Evolutionary conservation across 495 filamentous ascomycete genomes (phyloP).

Genomic region (Xylaria castorea): DNA sequence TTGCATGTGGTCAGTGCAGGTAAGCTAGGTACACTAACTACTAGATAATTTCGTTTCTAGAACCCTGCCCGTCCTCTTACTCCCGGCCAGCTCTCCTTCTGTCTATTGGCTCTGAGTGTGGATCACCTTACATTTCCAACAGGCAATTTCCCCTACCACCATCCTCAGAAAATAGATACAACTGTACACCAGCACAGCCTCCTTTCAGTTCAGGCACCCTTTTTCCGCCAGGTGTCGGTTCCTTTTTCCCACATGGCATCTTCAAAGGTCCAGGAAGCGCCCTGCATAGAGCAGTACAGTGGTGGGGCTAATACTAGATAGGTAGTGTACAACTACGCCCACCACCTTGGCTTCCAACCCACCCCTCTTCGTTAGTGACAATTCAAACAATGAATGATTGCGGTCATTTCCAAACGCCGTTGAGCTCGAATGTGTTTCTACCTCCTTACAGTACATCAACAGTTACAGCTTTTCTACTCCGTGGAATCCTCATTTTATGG

Average conservation of each 20-base stretch:
- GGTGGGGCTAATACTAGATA: neutral
- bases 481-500: neutral
- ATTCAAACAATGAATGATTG: neutral
- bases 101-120: neutral
- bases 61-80: neutral
- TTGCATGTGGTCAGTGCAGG: neutral
- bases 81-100: neutral
- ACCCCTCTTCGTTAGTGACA: neutral
- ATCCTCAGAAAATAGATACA: neutral
- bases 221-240: neutral
- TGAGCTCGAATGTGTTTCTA: neutral
- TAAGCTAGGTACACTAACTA: neutral
- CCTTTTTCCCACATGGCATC: constrained; percentile 20
- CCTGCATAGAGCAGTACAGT: neutral
- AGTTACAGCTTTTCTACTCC: neutral
- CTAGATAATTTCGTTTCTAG: constrained; percentile 11
- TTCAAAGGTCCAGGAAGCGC: neutral
- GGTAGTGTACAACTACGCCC: too few species aligned
- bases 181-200: constrained; percentile 17
- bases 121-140: neutral
- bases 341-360: too few species aligned
- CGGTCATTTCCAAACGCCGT: neutral
- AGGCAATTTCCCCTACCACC: constrained; percentile 7
- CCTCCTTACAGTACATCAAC: neutral
- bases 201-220: constrained; percentile 5